Percentiles rank a stretch among this genome's conserved stretches.
Evolutionary conservation across 805 yeast species (phyloP).

Genomic region (Wickerhamomyces tratensis): DNA sequence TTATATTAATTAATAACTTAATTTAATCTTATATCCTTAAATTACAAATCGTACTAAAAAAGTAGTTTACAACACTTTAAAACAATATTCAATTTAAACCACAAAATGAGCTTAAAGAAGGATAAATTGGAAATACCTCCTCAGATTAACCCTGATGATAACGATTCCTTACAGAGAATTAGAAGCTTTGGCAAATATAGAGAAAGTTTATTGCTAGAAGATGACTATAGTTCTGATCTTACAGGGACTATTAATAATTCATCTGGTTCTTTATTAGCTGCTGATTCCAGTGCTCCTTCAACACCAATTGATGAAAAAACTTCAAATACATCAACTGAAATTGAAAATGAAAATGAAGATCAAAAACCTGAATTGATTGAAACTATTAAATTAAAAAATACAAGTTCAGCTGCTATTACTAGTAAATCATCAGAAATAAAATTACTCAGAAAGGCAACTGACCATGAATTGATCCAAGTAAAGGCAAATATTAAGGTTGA

Average conservation of each 20-base stretch:
- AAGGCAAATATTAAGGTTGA: slow-evolving; percentile 9
- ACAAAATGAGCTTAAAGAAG: no score
- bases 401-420: not conserved
- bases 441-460: slow-evolving; percentile 3
- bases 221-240: not conserved
- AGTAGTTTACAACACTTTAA: no score
- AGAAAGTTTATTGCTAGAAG: not conserved
- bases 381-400: not conserved
- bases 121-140: not conserved
- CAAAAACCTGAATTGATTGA: not conserved
- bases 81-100: no score
- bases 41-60: no score
- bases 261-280: no score
- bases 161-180: not conserved
- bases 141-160: not conserved
- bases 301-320: no score
- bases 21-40: no score
- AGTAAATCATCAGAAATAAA: not conserved
- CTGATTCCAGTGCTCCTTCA: no score
- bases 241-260: no score
- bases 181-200: not conserved
- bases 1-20: no score
- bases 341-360: not conserved
- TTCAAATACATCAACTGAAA: not conserved
- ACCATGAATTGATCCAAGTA: slow-evolving; percentile 12